Evolutionary conservation across 2,329 filamentous ascomycete genomes (phyloP), one percentile per base, ranked within the genome.

Genomic region (Xylariaceae sp.): DNA sequence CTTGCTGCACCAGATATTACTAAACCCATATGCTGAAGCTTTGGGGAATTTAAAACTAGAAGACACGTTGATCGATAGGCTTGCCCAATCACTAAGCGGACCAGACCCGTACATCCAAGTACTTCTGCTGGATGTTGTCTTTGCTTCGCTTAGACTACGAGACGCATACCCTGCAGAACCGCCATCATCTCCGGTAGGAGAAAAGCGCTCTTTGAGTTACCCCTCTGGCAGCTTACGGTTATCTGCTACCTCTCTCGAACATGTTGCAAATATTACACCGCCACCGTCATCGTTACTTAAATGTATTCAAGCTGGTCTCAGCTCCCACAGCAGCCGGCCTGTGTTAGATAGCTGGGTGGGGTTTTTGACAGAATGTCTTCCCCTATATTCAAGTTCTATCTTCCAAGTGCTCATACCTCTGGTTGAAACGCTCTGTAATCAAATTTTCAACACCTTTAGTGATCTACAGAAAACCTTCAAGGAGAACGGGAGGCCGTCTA

Each of bases 331-430:
- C 50, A 93, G 90, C 63, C 86, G 91, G 4, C 80, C 86, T 7
- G 88, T 96, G 5, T 78, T 99, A 37, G 93, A 98, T 66, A 93
- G 90, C 70, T 99, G 96, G 96, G 87, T 97, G 9, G 81, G 84
- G 26, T 93, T 99, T 64, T 79, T 99, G 7, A 84, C 86, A 3
- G 89, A 93, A 69, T 90, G 91, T 44, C 77, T 99, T 26, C 91
- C 93, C 0, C 80, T 96, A 14, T 96, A 96, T 72, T 83, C 89
- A 0, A 87, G 90, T 43, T 86, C 88, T 4, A 91, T 97, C 44
- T 97, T 97, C 70, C 90, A 96, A 69, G 89, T 95, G 49, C 77
- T 99, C 32, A 87, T 99, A 50, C 95, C 92, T 10, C 79, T 99
- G 2, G 93, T 97, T 1, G 93, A 95, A 72, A 96, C 91, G 29